These are phyloP conservation scores for Globisporangium solare DNA, from an alignment of 352 stramenopile species.

Conservation along the genomic window DNA sequence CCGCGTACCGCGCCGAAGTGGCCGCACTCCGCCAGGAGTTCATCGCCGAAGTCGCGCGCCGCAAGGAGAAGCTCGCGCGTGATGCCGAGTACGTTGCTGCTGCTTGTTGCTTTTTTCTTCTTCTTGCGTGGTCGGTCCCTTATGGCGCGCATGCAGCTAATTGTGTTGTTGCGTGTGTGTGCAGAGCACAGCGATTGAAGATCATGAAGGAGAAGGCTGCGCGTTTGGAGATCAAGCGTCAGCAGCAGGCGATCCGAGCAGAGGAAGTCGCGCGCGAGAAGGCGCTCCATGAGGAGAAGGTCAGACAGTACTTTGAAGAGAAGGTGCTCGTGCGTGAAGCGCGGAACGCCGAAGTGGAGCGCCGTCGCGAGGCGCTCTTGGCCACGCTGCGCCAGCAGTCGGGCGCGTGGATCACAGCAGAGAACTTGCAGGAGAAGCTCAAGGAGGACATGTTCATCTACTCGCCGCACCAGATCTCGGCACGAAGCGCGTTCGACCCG, in stretches of 20 bases:
- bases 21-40: slow-evolving; percentile 66
- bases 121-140: too few species aligned
- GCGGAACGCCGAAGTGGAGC: slow-evolving; percentile 50
- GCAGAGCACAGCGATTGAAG: slow-evolving; percentile 71
- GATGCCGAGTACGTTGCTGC: slow-evolving; percentile 70
- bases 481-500: slow-evolving; percentile 64
- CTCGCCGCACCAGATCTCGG: slow-evolving; percentile 66
- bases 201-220: slow-evolving; percentile 87
- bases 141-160: neutral
- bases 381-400: slow-evolving; percentile 56
- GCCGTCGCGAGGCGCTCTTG: slow-evolving; percentile 65
- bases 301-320: slow-evolving; percentile 76
- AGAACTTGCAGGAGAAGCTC: slow-evolving; percentile 74
- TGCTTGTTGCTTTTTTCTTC: too few species aligned
- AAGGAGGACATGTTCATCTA: slow-evolving; percentile 86
- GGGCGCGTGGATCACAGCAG: slow-evolving; percentile 61
- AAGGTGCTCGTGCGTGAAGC: slow-evolving; percentile 73
- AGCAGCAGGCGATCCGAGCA: slow-evolving; percentile 80
- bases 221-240: slow-evolving; percentile 83
- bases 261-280: slow-evolving; percentile 81
- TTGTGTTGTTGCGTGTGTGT: neutral
- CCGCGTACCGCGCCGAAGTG: slow-evolving; percentile 67
- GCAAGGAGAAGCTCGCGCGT: slow-evolving; percentile 74
- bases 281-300: slow-evolving; percentile 68
- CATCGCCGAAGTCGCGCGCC: slow-evolving; percentile 60